A percentile compares a stretch with the other conserved stretches of the same genome.
Evolutionary conservation across 306 rosid species (phyloP).

Genomic region (Cicer judaicum): DNA sequence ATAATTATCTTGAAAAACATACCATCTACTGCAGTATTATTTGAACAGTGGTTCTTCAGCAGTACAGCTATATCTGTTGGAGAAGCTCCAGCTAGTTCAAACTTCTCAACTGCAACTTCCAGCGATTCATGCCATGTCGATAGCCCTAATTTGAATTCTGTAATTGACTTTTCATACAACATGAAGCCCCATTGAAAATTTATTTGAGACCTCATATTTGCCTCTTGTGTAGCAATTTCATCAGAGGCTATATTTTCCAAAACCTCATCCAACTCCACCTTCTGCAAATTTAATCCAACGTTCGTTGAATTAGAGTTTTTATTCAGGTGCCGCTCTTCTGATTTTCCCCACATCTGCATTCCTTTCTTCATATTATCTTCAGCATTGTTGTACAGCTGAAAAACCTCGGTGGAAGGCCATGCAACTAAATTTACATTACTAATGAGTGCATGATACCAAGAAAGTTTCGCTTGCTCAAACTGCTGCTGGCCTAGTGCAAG

Average conservation of each 20-base stretch:
- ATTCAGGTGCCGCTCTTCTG: constrained; percentile 45
- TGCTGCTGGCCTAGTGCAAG: constrained; percentile 81
- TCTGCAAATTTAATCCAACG: constrained; percentile 49
- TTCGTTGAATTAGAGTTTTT: background rate
- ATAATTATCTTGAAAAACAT: constrained; percentile 15
- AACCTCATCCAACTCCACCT: constrained; percentile 57
- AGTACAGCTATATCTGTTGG: constrained; percentile 76
- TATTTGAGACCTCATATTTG: constrained; percentile 76
- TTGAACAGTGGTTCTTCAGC: constrained; percentile 87
- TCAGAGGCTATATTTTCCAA: constrained; percentile 52
- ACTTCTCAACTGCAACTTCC: constrained; percentile 77
- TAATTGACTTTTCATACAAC: constrained; percentile 82
- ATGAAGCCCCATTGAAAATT: constrained; percentile 86
- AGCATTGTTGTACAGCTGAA: constrained; percentile 73
- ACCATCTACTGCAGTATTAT: constrained; percentile 67
- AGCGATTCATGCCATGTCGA: constrained; percentile 79
- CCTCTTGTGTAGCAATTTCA: constrained; percentile 65
- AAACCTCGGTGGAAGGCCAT: constrained; percentile 66
- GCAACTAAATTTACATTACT: constrained; percentile 56
- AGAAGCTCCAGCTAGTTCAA: constrained; percentile 88
- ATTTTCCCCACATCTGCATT: constrained; percentile 76
- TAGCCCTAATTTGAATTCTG: constrained; percentile 75
- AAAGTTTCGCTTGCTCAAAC: constrained; percentile 82
- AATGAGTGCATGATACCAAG: constrained; percentile 78
- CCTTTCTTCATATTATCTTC: constrained; percentile 90